Base-by-base conservation (phyloP, 1,284 basidiomycete species). In the Coniophora puteana region DNA sequence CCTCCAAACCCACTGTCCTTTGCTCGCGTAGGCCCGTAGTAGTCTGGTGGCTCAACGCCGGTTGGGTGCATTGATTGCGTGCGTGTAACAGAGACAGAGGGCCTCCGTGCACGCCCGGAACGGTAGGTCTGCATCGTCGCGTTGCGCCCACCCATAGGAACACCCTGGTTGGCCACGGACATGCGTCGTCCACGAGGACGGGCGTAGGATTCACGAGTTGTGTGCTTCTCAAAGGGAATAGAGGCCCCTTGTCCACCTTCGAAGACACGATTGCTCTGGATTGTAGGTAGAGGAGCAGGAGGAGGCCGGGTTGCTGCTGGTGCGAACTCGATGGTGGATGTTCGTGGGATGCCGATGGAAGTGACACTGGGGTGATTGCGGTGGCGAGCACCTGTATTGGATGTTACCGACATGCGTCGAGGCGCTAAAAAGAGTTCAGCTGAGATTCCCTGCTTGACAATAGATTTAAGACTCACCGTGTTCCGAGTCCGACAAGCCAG, bases 1-100 rank as follows among this genome's bases (percentile, higher is more conserved):
- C 93, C 93, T 32, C 93, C 93, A 51, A 90, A 92, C 4, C 63
- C 76, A 33, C 65, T 63, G 47, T 72, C 48, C 69, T 71, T 34
- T 63, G 54, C 20, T 61, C 58, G 35, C 46, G 53, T n/a, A 16
- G 48, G 42, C 20, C 50, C 53, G 22, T 46, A 53, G 10, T 16
- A 23, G 21, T 8, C 45, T 8, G 25, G 8, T 8, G 33, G 42
- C 43, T 70, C 65, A n/a, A 63, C 35, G n/a, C n/a, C n/a, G n/a
- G n/a, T n/a, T n/a, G 47, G 35, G 18, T 43, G 47, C 2, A 45
- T 32, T 14, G 30, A 21, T 18, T 34, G 24, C n/a, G 32, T 30
- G 13, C 6, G 16, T 3, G n/a, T n/a, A n/a, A n/a, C n/a, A n/a
- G n/a, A n/a, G n/a, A n/a, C n/a, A n/a, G 43, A 25, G n/a, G 28